Conservation (phyloP, 2,329 filamentous ascomycete genomes). For the Xylariaceae sp. region DNA sequence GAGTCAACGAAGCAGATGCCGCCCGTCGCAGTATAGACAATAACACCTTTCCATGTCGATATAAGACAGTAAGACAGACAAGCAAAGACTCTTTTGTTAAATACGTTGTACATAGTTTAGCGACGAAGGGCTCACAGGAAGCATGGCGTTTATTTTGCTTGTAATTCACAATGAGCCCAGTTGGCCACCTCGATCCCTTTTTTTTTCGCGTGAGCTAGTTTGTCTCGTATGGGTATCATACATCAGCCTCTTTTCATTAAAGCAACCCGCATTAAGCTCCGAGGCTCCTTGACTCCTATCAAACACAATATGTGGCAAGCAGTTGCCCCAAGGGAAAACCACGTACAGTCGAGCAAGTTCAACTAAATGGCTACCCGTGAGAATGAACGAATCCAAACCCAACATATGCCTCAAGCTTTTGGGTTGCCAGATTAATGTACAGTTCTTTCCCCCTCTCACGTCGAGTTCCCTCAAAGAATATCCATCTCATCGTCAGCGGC, state of each 20-base stretch:
- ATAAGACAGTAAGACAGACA: background rate
- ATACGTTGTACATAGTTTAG: conserved; percentile 25
- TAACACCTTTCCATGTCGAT: background rate
- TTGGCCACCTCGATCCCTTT: no score
- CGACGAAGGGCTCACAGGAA: conserved; percentile 14
- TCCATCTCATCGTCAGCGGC: conserved; percentile 53
- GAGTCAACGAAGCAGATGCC: conserved; percentile 25
- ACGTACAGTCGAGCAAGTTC: no score
- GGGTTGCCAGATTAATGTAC: background rate
- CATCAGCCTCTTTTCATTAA: no score
- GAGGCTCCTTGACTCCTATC: no score
- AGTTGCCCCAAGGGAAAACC: no score
- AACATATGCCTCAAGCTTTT: background rate
- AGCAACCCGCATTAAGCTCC: no score
- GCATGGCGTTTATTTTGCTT: conserved; percentile 23
- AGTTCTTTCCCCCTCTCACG: background rate
- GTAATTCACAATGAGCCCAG: conserved; percentile 20
- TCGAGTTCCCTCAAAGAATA: conserved; percentile 34
- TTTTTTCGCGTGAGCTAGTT: no score
- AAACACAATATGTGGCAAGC: no score
- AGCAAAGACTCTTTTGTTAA: background rate
- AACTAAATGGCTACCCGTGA: no score
- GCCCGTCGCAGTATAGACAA: conserved; percentile 20
- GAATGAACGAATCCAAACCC: no score
- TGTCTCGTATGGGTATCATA: no score